phyloP scores from a whole-genome alignment of 192 early-diverging fungal genomes.

The Pilaira anomala region DNA sequence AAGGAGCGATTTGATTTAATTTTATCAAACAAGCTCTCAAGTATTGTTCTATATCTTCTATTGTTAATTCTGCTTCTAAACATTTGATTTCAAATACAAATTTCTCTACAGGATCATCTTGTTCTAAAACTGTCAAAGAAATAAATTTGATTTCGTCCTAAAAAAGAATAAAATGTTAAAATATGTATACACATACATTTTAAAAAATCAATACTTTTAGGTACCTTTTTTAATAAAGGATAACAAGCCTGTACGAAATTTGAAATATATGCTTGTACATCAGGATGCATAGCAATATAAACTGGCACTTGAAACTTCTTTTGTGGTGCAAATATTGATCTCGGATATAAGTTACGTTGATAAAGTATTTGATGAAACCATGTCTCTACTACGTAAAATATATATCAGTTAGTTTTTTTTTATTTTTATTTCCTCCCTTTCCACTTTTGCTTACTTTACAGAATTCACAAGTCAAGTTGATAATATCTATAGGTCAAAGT shows the following conservation, averaged over 20 bases:
- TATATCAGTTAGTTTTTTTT: background rate
- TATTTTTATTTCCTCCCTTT: background rate
- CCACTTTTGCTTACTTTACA: too few relatives aligned
- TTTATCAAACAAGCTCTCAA: conserved; percentile 15
- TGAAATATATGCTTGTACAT: conserved; percentile 45
- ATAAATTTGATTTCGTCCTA: conserved; percentile 3
- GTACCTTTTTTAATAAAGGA: conserved; percentile 39
- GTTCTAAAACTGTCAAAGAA: background rate
- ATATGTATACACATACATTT: too few relatives aligned
- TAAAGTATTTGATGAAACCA: conserved; percentile 25
- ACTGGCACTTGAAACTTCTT: conserved; percentile 48
- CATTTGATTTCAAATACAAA: conserved; percentile 19
- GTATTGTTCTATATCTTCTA: conserved; percentile 6
- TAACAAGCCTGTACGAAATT: conserved; percentile 41
- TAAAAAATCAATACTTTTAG: conserved; percentile 1
- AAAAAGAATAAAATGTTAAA: background rate
- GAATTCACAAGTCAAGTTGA: conserved; percentile 12
- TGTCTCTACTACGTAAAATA: conserved; percentile 16
- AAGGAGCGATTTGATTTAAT: background rate
- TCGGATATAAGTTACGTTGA: conserved; percentile 15
- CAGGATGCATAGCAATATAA: conserved; percentile 48
- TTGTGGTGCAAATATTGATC: conserved; percentile 41
- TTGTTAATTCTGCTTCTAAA: background rate
- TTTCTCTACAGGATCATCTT: conserved; percentile 6
- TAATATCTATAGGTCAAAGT: background rate